Percentiles rank a stretch among this genome's conserved stretches.
These are phyloP conservation scores for Bauhinia variegata DNA, from an alignment of 306 rosid species.

Conservation along the genomic window DNA sequence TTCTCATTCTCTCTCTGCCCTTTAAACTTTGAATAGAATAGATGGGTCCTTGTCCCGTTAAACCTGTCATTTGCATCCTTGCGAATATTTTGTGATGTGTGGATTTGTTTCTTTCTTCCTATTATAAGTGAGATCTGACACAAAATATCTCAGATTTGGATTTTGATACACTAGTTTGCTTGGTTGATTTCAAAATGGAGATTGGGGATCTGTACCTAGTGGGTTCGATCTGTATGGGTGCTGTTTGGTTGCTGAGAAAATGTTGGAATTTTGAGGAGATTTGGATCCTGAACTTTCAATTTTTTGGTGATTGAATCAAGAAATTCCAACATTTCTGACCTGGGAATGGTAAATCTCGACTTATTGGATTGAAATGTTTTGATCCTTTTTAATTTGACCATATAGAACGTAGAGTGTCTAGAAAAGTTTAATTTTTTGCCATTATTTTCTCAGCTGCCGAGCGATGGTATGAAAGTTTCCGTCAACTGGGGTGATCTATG, in stretches of 20 bases:
- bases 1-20: conserved; percentile 34
- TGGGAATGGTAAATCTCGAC: conserved; percentile 30
- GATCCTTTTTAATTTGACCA: neutral
- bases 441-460: conserved; percentile 37
- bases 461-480: conserved; percentile 7
- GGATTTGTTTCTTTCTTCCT: conserved; percentile 28
- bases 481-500: conserved; percentile 24
- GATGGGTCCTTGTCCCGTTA: conserved; percentile 74
- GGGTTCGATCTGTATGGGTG: neutral
- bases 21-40: conserved; percentile 59
- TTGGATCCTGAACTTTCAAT: conserved; percentile 43
- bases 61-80: conserved; percentile 56
- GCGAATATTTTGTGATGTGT: conserved; percentile 37
- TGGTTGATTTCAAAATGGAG: conserved; percentile 21
- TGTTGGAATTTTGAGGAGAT: conserved; percentile 36
- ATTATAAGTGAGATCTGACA: conserved; percentile 44
- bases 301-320: conserved; percentile 38
- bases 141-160: conserved; percentile 34
- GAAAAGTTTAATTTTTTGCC: neutral
- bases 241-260: conserved; percentile 35
- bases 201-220: conserved; percentile 45
- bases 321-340: conserved; percentile 15
- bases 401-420: neutral
- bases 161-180: conserved; percentile 19
- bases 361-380: conserved; percentile 20